Evolutionary conservation across 139 green algal genomes (phyloP), one percentile per base, ranked within the genome.

Genomic region (Chlamydomonas sphaeroides): DNA sequence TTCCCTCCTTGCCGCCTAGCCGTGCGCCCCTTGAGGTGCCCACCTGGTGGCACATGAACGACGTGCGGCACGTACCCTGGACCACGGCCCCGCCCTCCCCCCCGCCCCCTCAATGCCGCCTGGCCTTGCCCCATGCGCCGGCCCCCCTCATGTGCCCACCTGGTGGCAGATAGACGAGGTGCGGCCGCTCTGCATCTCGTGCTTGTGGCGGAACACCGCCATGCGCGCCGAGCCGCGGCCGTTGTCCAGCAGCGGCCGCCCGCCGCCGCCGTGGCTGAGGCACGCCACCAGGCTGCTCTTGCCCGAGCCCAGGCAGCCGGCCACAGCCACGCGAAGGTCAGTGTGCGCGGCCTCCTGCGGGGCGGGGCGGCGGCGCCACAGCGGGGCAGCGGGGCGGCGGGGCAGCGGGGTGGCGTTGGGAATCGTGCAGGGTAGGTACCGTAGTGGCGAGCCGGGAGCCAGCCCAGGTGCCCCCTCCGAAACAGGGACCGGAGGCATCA

Each of bases 151-250:
- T n/a, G n/a, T n/a, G n/a, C n/a, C n/a, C n/a, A n/a, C n/a, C n/a
- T 93, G 86, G 81, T 94, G 91, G 38, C 66, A 88, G 67, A 97
- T 88, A 49, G 79, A 92, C 65, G 85, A 93, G 15, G 94, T 97
- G 74, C 93, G 91, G 0, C 94, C 95, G n/a, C 84, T 93, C 90
- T 96, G 88, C 17, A 97, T 94, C 86, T 98, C 95, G 59, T 98
- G 95, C 91, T 96, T 96, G 89, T 97, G 95, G 38, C 90, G 84
- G 20, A 96, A 87, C 56, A 97, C 93, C n/a, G 72, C 80, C 86
- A 94, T 94, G 70, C 94, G 92, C 28, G 93, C 94, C 25, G 81
- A 80, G 63, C 95, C 94, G 2, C 89, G 79, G 6, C 95, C 93
- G 41, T 96, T 93, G 88, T 97, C 94, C 79, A 98, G 92, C 66